These are phyloP conservation scores for Maudiozyma saulgeensis DNA, from an alignment of 805 yeast genomes.

Conservation along the genomic window DNA sequence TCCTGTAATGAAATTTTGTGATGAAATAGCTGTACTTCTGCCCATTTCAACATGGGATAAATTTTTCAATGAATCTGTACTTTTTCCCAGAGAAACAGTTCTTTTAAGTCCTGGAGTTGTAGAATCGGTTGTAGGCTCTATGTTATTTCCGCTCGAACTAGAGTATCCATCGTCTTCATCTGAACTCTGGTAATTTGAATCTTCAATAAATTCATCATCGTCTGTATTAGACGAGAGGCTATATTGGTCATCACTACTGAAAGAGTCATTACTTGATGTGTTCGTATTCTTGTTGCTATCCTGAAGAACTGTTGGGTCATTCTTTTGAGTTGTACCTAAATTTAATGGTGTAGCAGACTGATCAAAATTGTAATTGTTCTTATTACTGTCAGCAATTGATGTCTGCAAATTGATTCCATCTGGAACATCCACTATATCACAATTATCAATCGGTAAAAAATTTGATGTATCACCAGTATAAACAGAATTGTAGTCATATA, in stretches of 20 bases:
- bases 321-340: neutral
- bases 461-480: constrained; percentile 43
- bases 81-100: constrained; percentile 24
- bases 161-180: constrained; percentile 16
- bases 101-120: constrained; percentile 16
- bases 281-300: neutral
- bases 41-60: constrained; percentile 17
- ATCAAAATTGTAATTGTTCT: constrained; percentile 9
- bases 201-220: constrained; percentile 18
- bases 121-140: constrained; percentile 6
- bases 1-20: constrained; percentile 27
- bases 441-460: constrained; percentile 27
- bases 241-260: constrained; percentile 9
- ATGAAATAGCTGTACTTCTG: constrained; percentile 5
- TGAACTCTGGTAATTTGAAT: constrained; percentile 14
- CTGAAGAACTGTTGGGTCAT: neutral
- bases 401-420: constrained; percentile 26
- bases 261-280: neutral
- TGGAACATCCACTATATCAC: constrained; percentile 30
- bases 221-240: constrained; percentile 12
- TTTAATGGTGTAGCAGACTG: neutral
- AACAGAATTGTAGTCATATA: constrained; percentile 73
- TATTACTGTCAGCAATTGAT: constrained; percentile 23
- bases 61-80: constrained; percentile 19
- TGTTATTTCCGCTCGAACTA: constrained; percentile 8